phyloP scores from a whole-genome alignment of 192 early-diverging fungal genomes.

The Backusella westeae region DNA sequence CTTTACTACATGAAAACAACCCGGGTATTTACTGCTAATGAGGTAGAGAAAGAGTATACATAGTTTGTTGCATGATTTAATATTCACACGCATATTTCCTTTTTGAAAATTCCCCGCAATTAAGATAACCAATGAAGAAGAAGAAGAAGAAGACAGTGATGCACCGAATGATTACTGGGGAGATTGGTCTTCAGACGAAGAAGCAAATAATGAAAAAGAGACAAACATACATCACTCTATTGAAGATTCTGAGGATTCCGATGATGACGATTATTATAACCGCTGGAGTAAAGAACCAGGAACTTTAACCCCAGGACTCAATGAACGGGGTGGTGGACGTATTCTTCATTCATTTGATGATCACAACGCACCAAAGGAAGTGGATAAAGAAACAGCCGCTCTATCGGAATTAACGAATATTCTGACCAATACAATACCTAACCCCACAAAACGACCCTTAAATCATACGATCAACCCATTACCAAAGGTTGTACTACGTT shows the following conservation, averaged over 20 bases:
- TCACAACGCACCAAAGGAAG: slow-evolving; percentile 21
- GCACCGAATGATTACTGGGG: slow-evolving; percentile 41
- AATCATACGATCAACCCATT: slow-evolving; percentile 18
- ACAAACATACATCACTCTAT: not conserved
- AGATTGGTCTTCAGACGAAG: slow-evolving; percentile 39
- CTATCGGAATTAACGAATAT: slow-evolving; percentile 33
- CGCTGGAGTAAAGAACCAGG: slow-evolving; percentile 36
- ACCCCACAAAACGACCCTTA: not conserved
- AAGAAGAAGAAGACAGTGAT: slow-evolving; percentile 1
- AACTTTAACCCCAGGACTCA: slow-evolving; percentile 25
- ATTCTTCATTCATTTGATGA: not conserved
- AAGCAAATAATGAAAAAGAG: not conserved
- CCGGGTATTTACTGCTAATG: not conserved
- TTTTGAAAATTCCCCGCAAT: not conserved
- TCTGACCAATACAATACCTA: slow-evolving; percentile 27
- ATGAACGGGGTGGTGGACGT: not conserved
- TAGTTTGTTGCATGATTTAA: slow-evolving; percentile 1
- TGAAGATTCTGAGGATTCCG: slow-evolving; percentile 27
- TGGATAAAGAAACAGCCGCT: slow-evolving; percentile 30
- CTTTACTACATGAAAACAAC: slow-evolving; percentile 15
- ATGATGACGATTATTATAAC: slow-evolving; percentile 24
- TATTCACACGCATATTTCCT: not conserved
- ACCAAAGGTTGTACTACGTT: slow-evolving; percentile 20
- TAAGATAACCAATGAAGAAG: not conserved
- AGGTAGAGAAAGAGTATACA: not conserved